Conservation (phyloP, 2,329 filamentous ascomycete genomes). For the Penicillium sp. region DNA sequence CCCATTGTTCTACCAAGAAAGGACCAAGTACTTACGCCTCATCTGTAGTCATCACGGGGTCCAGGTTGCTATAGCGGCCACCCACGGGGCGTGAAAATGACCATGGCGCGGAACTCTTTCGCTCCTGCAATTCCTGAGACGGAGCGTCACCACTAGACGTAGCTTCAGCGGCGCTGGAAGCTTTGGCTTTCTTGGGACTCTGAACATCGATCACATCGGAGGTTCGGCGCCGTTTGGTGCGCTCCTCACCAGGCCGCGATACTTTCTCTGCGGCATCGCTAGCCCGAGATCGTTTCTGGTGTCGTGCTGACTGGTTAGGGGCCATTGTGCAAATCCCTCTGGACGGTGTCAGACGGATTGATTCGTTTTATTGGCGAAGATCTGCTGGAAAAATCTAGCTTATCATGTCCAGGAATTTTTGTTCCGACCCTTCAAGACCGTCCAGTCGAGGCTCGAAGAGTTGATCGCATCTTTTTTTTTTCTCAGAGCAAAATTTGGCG, state of each 20-base stretch:
- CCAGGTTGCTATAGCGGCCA: constrained; percentile 59
- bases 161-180: constrained; percentile 28
- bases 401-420: constrained; percentile 1
- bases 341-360: neutral
- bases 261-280: constrained; percentile 34
- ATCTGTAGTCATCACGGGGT: constrained; percentile 62
- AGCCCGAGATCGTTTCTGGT: constrained; percentile 37
- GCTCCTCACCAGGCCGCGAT: constrained; percentile 29
- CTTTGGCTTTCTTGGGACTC: constrained; percentile 32
- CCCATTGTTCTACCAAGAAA: constrained; percentile 7
- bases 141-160: constrained; percentile 16
- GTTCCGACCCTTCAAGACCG: neutral
- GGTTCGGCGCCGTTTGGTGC: constrained; percentile 38
- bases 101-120: constrained; percentile 42
- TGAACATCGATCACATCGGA: constrained; percentile 29
- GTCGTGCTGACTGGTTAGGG: constrained; percentile 24
- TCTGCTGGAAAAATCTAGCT: neutral
- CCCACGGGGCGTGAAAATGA: constrained; percentile 55
- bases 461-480: constrained; percentile 28
- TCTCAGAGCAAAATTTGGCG: constrained; percentile 21
- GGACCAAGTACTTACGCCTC: constrained; percentile 50
- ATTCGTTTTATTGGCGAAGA: neutral
- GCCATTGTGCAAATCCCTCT: constrained; percentile 23
- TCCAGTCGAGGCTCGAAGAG: constrained; percentile 1
- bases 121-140: constrained; percentile 23